A percentile compares a stretch with the other conserved stretches of the same genome.
Evolutionary conservation across 2,329 filamentous ascomycete species (phyloP).

Genomic region (Penicillium digitatum): DNA sequence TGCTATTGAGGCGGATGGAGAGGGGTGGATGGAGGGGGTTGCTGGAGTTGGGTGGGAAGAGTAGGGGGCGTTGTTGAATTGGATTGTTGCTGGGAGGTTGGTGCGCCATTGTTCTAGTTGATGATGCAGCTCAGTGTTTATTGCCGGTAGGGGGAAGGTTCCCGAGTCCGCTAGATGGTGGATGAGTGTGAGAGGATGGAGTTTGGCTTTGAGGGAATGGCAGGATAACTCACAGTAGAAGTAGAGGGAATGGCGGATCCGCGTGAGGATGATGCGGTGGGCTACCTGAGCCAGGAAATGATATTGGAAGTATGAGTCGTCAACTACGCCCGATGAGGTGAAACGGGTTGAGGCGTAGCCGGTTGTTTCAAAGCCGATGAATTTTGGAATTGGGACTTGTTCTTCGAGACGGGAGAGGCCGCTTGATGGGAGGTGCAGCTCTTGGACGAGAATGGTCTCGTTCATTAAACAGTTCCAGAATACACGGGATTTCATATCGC

Average conservation of each 20-base stretch:
- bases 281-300: conserved; percentile 56
- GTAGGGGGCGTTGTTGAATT: conserved; percentile 39
- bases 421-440: conserved; percentile 51
- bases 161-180: conserved; percentile 36
- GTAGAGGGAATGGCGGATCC: conserved; percentile 51
- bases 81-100: conserved; percentile 48
- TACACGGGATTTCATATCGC: conserved; percentile 54
- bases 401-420: conserved; percentile 51
- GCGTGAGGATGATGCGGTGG: conserved; percentile 54
- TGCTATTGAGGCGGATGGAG: conserved; percentile 16
- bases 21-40: conserved; percentile 22
- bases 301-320: conserved; percentile 55
- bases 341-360: conserved; percentile 32
- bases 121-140: conserved; percentile 52
- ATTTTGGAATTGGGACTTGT: conserved; percentile 52
- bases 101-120: conserved; percentile 55
- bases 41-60: conserved; percentile 19
- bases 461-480: conserved; percentile 57
- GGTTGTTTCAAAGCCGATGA: conserved; percentile 44
- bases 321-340: conserved; percentile 39
- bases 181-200: background rate
- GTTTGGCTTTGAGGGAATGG: background rate
- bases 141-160: conserved; percentile 45
- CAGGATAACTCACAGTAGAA: conserved; percentile 40
- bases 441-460: conserved; percentile 54